Evolutionary conservation across 805 yeast genomes (phyloP), one percentile per base, ranked within the genome.

Genomic region (Hanseniaspora nectarophila): DNA sequence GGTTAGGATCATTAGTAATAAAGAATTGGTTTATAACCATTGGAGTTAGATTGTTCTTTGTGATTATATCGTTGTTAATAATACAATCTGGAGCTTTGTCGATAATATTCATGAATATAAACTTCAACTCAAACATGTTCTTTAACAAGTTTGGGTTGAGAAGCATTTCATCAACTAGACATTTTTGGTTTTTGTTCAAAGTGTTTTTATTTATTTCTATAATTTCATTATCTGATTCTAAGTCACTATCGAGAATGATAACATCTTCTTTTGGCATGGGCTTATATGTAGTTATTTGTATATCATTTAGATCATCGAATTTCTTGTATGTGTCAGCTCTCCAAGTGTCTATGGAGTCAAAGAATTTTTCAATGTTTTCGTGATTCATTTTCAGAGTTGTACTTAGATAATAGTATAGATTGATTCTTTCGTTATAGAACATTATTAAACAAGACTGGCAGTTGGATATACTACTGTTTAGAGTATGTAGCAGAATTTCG

Each of bases 361-460:
- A 61, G 56, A 68, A 68, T 40, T 60, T 59, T 9, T 63, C 57
- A 3, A 68, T 67, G 53, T 67, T 63, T 44, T 70, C 71, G 70
- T 76, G 74, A 2, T 70, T 66, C 1, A 78, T 69, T 12, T 70
- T 69, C 60, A 85, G 69, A 28, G 71, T 68, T 5, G 71, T 60
- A 2, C 77, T 69, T 59, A 82, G 80, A 35, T 73, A 76, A 47
- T 73, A 68, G 44, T 77, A 66, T 52, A 82, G 63, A 21, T 66
- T 65, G 13, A 78, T 72, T 58, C 80, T 71, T 3, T 80, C 78
- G 38, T 68, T 62, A 54, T 78, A 77, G 58, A 80, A 83, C 29
- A 70, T 63, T 21, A 67, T 55, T 5, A 79, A 66, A 64, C 92
- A 84, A 5, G 70, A 65, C 2, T 70, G 66, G 63, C 92, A 84